These are phyloP conservation scores for Plasmodium vivax DNA, from an alignment of 169 alveolate genomes.

Conservation along the genomic window DNA sequence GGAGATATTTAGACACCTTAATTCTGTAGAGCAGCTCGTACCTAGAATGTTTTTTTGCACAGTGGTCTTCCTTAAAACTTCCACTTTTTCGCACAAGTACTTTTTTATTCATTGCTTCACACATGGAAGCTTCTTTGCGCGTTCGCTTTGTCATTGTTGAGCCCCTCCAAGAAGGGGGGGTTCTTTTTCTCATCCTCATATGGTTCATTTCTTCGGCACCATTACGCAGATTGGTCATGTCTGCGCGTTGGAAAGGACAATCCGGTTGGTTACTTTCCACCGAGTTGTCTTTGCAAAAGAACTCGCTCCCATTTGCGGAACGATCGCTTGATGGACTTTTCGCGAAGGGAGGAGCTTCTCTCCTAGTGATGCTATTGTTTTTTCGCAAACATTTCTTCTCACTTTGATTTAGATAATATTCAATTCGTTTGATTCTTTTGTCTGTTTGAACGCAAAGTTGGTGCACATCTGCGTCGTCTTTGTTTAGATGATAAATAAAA, in stretches of 20 bases:
- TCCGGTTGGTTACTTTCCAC: neutral
- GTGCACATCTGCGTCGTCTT: neutral
- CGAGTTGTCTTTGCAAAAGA: neutral
- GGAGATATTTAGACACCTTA: constrained; percentile 7
- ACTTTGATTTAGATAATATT: constrained; percentile 9
- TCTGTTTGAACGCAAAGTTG: constrained; percentile 23
- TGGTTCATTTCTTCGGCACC: neutral
- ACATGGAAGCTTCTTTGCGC: neutral
- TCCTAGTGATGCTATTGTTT: neutral
- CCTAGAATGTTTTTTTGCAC: neutral
- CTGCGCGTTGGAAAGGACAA: neutral
- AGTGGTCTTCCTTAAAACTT: neutral
- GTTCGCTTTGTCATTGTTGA: neutral
- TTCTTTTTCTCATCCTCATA: neutral
- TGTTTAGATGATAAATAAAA: constrained; percentile 1
- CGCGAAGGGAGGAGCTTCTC: neutral
- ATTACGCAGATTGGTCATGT: neutral
- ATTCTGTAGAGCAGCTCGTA: neutral
- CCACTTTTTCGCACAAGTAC: constrained; percentile 1
- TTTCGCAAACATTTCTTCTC: neutral
- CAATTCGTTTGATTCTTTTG: constrained; percentile 14
- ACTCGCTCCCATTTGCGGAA: neutral
- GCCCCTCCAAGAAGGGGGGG: neutral
- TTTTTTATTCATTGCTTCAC: neutral
- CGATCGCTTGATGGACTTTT: neutral